Evolutionary conservation across 768 basidiomycete genomes (phyloP).

Genomic region (Rhodocollybia butyracea): DNA sequence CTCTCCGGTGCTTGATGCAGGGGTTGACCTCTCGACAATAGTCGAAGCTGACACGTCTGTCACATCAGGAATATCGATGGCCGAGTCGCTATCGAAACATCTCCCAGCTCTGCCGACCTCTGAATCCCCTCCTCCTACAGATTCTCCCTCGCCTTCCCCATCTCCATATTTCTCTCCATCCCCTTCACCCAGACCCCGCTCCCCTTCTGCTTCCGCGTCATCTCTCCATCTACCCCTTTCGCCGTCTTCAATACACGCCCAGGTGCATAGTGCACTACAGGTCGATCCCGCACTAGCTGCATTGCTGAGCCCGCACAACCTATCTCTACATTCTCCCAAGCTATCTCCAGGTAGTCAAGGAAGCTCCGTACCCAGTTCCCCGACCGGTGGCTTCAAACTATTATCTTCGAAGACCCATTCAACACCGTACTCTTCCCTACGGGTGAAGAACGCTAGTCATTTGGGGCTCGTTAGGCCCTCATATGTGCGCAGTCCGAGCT

Average conservation of each 20-base stretch:
- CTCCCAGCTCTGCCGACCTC: neutral
- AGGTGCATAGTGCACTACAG: neutral
- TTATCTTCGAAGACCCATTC: neutral
- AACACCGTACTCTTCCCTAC: neutral
- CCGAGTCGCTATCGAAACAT: constrained; percentile 1
- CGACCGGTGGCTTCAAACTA: neutral
- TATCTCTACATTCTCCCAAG: neutral
- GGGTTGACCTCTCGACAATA: constrained; percentile 5
- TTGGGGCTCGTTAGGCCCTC: neutral
- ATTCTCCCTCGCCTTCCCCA: neutral
- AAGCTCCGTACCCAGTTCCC: neutral
- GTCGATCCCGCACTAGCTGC: constrained; percentile 1
- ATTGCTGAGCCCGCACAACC: constrained; percentile 3
- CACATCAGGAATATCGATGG: neutral
- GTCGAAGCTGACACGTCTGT: constrained; percentile 8
- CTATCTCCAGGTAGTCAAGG: neutral
- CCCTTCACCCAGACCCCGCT: neutral
- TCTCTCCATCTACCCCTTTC: constrained; percentile 2
- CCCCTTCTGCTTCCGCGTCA: neutral
- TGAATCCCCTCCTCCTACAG: neutral
- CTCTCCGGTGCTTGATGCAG: neutral
- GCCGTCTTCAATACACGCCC: constrained; percentile 1
- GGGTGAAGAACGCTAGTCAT: neutral
- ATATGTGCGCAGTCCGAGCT: neutral
- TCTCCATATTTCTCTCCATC: neutral